These are phyloP conservation scores for Fraxinus sp. DNA, from an alignment of 305 asterid species.

Conservation along the genomic window DNA sequence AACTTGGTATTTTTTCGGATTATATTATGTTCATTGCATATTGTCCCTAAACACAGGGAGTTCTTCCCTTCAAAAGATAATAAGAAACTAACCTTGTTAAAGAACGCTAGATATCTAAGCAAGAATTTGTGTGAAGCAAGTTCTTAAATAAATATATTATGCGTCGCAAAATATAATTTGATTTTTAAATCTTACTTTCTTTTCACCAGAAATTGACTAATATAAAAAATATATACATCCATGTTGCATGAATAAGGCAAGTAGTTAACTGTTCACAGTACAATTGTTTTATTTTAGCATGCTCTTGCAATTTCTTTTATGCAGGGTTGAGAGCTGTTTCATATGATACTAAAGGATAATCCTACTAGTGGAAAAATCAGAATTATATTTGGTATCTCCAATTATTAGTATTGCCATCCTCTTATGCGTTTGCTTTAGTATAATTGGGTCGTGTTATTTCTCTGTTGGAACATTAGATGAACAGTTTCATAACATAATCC, in stretches of 20 bases:
- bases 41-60: neutral
- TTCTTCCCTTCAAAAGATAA: neutral
- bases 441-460: neutral
- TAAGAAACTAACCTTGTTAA: neutral
- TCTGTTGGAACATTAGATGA: neutral
- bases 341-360: neutral
- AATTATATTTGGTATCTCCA: neutral
- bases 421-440: neutral
- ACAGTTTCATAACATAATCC: neutral
- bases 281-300: neutral
- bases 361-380: neutral
- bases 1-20: neutral
- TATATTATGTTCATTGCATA: neutral
- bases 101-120: neutral
- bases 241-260: neutral
- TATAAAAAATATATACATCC: neutral
- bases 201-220: neutral
- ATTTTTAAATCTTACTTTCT: neutral
- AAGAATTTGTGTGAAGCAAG: neutral
- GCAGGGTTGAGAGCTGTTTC: neutral
- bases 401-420: neutral
- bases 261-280: slow-evolving; percentile 5
- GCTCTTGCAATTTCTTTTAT: neutral
- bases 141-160: neutral
- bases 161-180: neutral